Percentiles rank a stretch among this genome's conserved stretches.
Evolutionary conservation across 352 stramenopile species (phyloP).

Genomic region (Phytophthora ramorum): DNA sequence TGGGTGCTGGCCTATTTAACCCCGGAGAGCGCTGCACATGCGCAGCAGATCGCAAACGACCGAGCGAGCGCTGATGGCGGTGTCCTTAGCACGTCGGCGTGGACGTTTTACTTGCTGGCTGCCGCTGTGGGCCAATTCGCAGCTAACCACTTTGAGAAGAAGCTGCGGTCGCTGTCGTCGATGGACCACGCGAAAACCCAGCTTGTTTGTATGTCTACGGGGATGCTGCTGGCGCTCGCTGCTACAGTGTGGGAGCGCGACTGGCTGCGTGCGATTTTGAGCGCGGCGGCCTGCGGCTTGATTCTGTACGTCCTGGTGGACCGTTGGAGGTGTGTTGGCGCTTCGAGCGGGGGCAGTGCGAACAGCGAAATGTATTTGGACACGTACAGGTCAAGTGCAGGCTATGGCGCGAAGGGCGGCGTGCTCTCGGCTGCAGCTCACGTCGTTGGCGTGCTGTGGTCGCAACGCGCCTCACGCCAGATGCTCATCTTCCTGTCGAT

Average conservation of each 20-base stretch:
- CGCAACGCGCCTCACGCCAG: slow-evolving; percentile 66
- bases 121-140: slow-evolving; percentile 26
- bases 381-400: slow-evolving; percentile 42
- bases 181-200: slow-evolving; percentile 36
- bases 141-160: slow-evolving; percentile 19
- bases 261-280: slow-evolving; percentile 58
- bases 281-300: slow-evolving; percentile 44
- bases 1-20: slow-evolving; percentile 41
- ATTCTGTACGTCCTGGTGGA: slow-evolving; percentile 61
- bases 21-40: slow-evolving; percentile 31
- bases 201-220: slow-evolving; percentile 49
- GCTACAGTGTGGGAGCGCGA: slow-evolving; percentile 50
- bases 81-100: slow-evolving; percentile 27
- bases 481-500: slow-evolving; percentile 86
- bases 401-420: background rate
- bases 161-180: slow-evolving; percentile 26
- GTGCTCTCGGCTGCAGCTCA: slow-evolving; percentile 4
- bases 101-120: slow-evolving; percentile 29
- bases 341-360: background rate
- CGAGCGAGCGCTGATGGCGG: slow-evolving; percentile 28
- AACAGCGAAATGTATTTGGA: slow-evolving; percentile 45
- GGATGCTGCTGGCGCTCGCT: slow-evolving; percentile 47
- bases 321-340: slow-evolving; percentile 30
- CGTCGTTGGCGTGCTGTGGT: slow-evolving; percentile 60
- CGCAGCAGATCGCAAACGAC: slow-evolving; percentile 43